Percentiles rank a stretch among this genome's conserved stretches.
These are phyloP conservation scores for Durotheca rogersii DNA, from an alignment of 495 filamentous ascomycete genomes.

Conservation along the genomic window DNA sequence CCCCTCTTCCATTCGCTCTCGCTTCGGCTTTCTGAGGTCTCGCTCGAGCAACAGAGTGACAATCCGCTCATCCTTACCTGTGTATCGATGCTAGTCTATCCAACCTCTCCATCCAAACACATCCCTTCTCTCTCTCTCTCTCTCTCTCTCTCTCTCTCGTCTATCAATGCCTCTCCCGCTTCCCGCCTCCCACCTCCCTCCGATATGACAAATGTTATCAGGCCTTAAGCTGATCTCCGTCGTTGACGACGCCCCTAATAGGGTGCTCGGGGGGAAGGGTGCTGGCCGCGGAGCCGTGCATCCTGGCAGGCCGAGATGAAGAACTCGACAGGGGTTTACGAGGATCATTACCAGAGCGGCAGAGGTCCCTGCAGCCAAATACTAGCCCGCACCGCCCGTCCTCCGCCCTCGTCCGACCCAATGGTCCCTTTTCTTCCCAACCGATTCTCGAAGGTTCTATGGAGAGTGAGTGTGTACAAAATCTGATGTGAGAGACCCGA, in stretches of 20 bases:
- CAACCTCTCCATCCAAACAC: not conserved
- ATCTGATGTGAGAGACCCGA: conserved; percentile 24
- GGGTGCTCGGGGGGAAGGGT: too few relatives aligned
- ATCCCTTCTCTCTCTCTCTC: not conserved
- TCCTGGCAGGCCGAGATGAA: conserved; percentile 32
- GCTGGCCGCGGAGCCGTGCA: conserved; percentile 21
- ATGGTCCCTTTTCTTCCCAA: conserved; percentile 17
- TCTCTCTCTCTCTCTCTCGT: not conserved
- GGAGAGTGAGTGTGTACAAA: conserved; percentile 23
- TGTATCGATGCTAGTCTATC: not conserved
- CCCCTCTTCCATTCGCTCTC: not conserved
- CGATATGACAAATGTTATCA: conserved; percentile 20
- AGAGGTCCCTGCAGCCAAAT: conserved; percentile 27
- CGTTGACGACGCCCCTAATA: conserved; percentile 5
- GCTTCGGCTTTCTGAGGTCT: not conserved
- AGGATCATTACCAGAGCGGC: conserved; percentile 37
- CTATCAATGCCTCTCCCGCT: not conserved
- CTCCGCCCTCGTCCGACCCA: conserved; percentile 19
- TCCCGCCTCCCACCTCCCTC: conserved; percentile 1
- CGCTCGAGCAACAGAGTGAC: conserved; percentile 22
- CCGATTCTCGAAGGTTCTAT: conserved; percentile 52
- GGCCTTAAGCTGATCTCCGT: conserved; percentile 28
- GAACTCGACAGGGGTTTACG: conserved; percentile 24
- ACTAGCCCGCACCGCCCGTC: conserved; percentile 6
- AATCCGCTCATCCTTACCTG: conserved; percentile 2